Conservation (phyloP, 805 yeast genomes). For the Myxozyma udenii region DNA sequence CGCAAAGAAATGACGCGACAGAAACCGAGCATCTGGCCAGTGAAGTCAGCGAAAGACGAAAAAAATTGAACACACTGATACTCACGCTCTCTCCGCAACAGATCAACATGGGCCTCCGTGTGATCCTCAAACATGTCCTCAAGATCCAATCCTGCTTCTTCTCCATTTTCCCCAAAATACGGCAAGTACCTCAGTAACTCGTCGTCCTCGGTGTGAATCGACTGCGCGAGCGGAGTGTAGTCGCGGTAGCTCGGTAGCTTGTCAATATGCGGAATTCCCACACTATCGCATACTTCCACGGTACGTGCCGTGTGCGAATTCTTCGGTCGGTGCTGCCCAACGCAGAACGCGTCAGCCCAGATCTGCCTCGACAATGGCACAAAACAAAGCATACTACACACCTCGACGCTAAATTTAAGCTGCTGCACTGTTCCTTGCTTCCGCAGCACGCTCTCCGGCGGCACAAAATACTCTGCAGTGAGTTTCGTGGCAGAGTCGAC, state of each 20-base stretch:
- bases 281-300: background rate
- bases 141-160: constrained; percentile 21
- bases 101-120: constrained; percentile 18
- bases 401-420: constrained; percentile 12
- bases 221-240: constrained; percentile 18
- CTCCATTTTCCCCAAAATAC: constrained; percentile 28
- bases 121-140: constrained; percentile 27
- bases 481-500: background rate
- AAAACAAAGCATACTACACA: background rate
- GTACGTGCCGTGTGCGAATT: background rate
- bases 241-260: constrained; percentile 26
- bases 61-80: background rate
- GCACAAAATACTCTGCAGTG: background rate
- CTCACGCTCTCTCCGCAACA: constrained; percentile 19
- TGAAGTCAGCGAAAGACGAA: background rate
- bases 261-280: background rate
- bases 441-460: background rate
- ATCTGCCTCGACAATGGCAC: background rate
- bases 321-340: background rate
- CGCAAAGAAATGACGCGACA: constrained; percentile 14
- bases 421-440: background rate
- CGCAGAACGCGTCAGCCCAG: background rate
- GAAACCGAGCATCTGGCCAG: constrained; percentile 15
- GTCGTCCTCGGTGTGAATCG: constrained; percentile 25
- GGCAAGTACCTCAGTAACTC: constrained; percentile 24